Conservation (phyloP, 495 filamentous ascomycete genomes). For the Podospora conica region DNA sequence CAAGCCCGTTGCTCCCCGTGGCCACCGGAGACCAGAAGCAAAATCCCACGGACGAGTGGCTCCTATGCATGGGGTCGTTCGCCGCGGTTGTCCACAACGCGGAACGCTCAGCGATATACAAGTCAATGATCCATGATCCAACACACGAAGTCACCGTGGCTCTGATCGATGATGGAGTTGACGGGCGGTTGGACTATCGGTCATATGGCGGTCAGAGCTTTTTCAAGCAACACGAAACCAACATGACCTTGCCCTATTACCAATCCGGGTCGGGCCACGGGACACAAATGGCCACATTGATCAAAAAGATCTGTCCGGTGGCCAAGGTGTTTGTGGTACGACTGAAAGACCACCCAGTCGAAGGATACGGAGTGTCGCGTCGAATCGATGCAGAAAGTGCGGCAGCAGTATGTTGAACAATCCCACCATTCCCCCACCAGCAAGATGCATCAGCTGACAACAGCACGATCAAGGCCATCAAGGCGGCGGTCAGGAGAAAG, state of each 20-base stretch:
- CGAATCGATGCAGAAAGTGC: not conserved
- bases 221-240: not conserved
- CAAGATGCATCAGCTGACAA: not conserved
- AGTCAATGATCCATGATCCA: too few species aligned
- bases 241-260: not conserved
- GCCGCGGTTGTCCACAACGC: not conserved
- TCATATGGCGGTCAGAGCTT: not conserved
- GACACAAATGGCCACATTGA: not conserved
- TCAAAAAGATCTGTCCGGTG: not conserved
- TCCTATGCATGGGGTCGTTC: not conserved
- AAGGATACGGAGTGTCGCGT: not conserved
- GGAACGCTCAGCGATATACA: not conserved
- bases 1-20: not conserved
- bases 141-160: not conserved
- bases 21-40: not conserved
- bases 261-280: not conserved
- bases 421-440: too few species aligned
- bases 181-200: not conserved
- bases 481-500: slow-evolving; percentile 4
- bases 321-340: not conserved
- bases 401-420: not conserved
- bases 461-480: slow-evolving; percentile 1
- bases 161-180: not conserved
- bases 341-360: not conserved
- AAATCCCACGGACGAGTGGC: not conserved